Conservation (phyloP, 148 eudicot species). For the Chenopodium album region DNA sequence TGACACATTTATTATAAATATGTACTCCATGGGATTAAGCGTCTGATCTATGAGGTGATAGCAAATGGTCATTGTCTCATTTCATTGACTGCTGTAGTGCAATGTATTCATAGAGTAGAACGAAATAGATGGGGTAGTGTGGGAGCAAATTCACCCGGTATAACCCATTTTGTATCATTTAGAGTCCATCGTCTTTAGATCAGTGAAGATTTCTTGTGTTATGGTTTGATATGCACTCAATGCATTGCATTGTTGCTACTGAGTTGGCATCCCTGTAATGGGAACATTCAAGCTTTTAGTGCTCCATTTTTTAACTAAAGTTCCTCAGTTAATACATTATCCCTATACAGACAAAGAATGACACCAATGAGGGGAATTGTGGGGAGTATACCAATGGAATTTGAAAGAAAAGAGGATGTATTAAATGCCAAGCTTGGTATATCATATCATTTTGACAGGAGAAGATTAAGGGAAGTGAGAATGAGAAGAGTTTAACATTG, state of each 20-base stretch:
- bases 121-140: background rate
- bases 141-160: background rate
- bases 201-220: background rate
- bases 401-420: background rate
- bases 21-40: background rate
- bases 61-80: background rate
- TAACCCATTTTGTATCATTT: background rate
- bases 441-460: background rate
- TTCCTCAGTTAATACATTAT: background rate
- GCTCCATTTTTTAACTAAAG: background rate
- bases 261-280: background rate
- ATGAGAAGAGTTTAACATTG: background rate
- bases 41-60: background rate
- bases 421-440: background rate
- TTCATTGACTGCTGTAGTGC: too few relatives aligned
- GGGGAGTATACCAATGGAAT: background rate
- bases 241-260: background rate
- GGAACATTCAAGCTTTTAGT: background rate
- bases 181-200: background rate
- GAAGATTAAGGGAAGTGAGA: background rate
- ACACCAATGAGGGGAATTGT: background rate
- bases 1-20: background rate
- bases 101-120: background rate
- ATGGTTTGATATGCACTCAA: background rate
- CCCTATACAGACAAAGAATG: too few relatives aligned